Base-by-base conservation (phyloP, 768 basidiomycete genomes). In the Amanita thiersii region DNA sequence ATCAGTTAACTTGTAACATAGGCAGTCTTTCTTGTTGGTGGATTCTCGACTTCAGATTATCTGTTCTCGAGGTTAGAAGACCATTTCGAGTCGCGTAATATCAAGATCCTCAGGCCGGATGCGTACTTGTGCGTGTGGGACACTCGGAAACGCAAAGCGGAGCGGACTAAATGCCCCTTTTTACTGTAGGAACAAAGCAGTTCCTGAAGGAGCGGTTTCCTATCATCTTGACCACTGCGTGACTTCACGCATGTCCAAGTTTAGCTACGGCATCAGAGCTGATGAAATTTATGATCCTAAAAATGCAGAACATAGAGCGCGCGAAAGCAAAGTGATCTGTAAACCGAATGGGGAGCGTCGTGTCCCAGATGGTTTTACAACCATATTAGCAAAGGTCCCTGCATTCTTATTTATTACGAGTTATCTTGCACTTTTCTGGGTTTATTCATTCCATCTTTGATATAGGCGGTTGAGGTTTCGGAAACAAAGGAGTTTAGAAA, bases 21-120 rank as follows among this genome's bases (percentile, higher is more conserved):
- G 63, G 46, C 59, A 6, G 60, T 72, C 20, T 65, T 75, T 44
- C 53, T 75, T 5, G 72, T 75, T 1, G 73, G 74, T 10, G 73
- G 72, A 0, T 75, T 75, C 50, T 69, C 69, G 9, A 67, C 71
- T 3, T 73, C 63, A 47, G 63, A 67, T 33, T 73, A 64, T 61
- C 50, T 75, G 10, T 72, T 67, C 44, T 48, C 55, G 0, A 54
- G 60, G 26, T 61, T 75, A n/a, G 64, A 65, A 37, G 48, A 45
- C 29, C 50, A 62, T 11, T 58, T 73, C 10, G 55, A 59, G 6
- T 42, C 52, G 3, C 31, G 58, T 5, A 60, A 63, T 18, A 48
- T 73, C 25, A 53, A 39, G 14, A 49, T 73, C 34, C 62, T 57
- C 35, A 56, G 71, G 12, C 73, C 73, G 0, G 72, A 75, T 46